Base-by-base conservation (phyloP, 2,329 filamentous ascomycete species). In the Sclerotinia borealis region DNA sequence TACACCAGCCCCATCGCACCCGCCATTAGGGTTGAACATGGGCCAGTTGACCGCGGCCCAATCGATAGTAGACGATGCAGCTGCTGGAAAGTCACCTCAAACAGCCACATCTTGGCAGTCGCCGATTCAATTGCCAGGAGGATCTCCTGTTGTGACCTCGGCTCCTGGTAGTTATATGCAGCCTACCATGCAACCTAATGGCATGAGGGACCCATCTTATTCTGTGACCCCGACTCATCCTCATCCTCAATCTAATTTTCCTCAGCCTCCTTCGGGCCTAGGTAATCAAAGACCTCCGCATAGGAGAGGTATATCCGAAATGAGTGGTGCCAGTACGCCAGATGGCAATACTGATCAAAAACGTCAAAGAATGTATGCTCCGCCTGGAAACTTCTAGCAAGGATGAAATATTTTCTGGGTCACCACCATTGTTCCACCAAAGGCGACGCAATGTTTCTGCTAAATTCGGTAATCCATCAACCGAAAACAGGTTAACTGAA, bases 21-120 rank as follows among this genome's bases (percentile, higher is more conserved):
- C 67, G 15, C 68, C 68, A 47, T 55, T 74, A 41, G 69, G 69
- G 47, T 51, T 75, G 59, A 72, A 70, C 47, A 71, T 74, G 67
- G 66, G 64, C 10, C 72, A 71, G 59, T 52, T 74, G 19, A 68
- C 72, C 4, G 65, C 68, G 15, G 39, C 70, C 4, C 71, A 71
- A 58, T 67, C 71, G 5, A 48, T 75, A 56, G 75, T 74, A 61
- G 72, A 74, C 6, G 73, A 75, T n/a, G 45, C 70, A 27, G 71
- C 71, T 29, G 68, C 74, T 34, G 71, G 72, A 25, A 74, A 75
- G 62, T 73, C 72, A 10, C 70, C 74, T n/a, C 69, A 67, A 27
- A 69, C 72, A 39, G 68, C 67, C 22, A 65, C 67, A 19, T 69
- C 70, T 9, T 75, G 73, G 73, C 69, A 74, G 49, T 73, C 72